These are phyloP conservation scores for Bipolaris oryzae DNA, from an alignment of 2,329 filamentous ascomycete species.

Conservation along the genomic window DNA sequence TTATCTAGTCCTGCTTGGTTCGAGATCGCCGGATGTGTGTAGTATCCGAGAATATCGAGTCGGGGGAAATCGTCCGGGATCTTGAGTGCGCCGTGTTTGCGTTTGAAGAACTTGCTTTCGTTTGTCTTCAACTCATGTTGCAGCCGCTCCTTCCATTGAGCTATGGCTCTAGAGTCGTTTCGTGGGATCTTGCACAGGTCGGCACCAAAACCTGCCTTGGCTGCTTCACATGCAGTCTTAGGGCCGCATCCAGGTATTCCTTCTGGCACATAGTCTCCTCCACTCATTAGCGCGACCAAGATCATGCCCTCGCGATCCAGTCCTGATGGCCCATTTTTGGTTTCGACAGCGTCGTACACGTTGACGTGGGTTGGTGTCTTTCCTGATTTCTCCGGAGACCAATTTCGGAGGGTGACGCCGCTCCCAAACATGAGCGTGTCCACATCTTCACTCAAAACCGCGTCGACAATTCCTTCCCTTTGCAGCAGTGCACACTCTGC, in stretches of 20 bases:
- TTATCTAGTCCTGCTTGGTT: conserved; percentile 61
- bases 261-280: conserved; percentile 89
- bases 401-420: conserved; percentile 76
- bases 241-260: conserved; percentile 87
- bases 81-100: conserved; percentile 72
- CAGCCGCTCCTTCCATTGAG: conserved; percentile 73
- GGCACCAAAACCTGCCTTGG: conserved; percentile 82
- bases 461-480: conserved; percentile 72
- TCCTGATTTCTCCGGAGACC: conserved; percentile 74
- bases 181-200: conserved; percentile 70
- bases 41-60: conserved; percentile 78
- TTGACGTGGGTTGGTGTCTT: conserved; percentile 84
- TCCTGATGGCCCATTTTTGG: conserved; percentile 61
- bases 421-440: conserved; percentile 98
- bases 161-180: conserved; percentile 64
- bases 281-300: conserved; percentile 90
- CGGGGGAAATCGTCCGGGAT: conserved; percentile 86
- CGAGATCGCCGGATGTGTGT: conserved; percentile 86
- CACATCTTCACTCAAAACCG: conserved; percentile 93
- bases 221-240: conserved; percentile 88
- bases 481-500: conserved; percentile 93
- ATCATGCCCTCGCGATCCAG: conserved; percentile 90
- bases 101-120: conserved; percentile 78
- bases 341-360: conserved; percentile 71
- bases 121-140: conserved; percentile 81